Percentiles rank a stretch among this genome's conserved stretches.
phyloP scores from a whole-genome alignment of 2,329 filamentous ascomycete genomes.

The Dactylellina leptospora region DNA sequence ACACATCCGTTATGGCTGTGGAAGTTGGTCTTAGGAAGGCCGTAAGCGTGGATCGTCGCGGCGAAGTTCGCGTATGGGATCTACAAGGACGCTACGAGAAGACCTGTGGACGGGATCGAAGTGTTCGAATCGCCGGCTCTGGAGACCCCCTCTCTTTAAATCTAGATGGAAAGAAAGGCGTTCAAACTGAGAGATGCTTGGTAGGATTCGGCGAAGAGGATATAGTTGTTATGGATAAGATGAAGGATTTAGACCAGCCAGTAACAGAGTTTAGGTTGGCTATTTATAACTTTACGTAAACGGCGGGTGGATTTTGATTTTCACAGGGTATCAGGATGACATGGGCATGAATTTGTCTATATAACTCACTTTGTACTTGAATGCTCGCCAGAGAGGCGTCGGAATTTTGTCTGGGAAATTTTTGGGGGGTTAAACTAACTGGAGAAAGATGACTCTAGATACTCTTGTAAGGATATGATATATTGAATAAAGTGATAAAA shows the following conservation, averaged over 20 bases:
- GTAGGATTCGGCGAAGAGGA: slow-evolving; percentile 86
- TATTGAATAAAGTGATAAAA: no score
- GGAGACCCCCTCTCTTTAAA: slow-evolving; percentile 56
- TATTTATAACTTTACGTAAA: slow-evolving; percentile 84
- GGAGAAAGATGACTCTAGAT: no score
- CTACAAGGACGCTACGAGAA: slow-evolving; percentile 70
- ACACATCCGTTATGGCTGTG: slow-evolving; percentile 84
- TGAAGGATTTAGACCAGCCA: slow-evolving; percentile 68
- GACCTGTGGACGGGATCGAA: slow-evolving; percentile 25
- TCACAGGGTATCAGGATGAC: no score
- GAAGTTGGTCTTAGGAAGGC: slow-evolving; percentile 86
- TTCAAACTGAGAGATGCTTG: slow-evolving; percentile 71
- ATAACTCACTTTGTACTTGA: no score
- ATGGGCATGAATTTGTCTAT: no score
- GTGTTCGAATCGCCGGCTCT: slow-evolving; percentile 20
- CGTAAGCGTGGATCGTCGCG: slow-evolving; percentile 84
- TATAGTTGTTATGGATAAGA: slow-evolving; percentile 83
- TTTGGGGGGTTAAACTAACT: no score
- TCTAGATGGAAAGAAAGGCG: slow-evolving; percentile 57
- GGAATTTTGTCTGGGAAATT: no score
- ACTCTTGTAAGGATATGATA: no score
- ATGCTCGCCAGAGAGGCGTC: no score
- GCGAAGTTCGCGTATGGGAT: slow-evolving; percentile 87
- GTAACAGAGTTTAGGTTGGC: slow-evolving; percentile 69
- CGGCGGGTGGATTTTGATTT: background rate